phyloP scores from a whole-genome alignment of 2,329 filamentous ascomycete genomes.

The Phaeophleospora eucalypticola region DNA sequence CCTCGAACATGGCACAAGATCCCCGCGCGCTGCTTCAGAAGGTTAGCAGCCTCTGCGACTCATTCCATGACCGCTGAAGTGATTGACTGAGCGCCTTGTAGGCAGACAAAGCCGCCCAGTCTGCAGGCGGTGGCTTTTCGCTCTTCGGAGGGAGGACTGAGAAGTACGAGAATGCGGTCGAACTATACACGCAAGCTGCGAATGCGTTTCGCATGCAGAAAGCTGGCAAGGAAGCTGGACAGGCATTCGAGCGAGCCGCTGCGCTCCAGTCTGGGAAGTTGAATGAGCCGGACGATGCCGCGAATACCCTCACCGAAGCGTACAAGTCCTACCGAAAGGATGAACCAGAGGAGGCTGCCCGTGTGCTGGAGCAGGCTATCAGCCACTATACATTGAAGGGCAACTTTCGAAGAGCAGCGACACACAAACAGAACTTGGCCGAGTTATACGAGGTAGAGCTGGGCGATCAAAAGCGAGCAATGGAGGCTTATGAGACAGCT shows the following conservation, averaged over 20 bases:
- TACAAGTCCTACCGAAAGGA: conserved; percentile 93
- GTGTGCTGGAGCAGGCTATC: conserved; percentile 75
- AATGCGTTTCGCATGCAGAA: conserved; percentile 90
- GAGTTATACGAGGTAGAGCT: conserved; percentile 82
- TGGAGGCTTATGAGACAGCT: conserved; percentile 79
- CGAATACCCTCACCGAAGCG: conserved; percentile 81
- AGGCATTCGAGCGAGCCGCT: conserved; percentile 82
- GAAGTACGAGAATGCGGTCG: conserved; percentile 85
- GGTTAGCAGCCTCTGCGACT: conserved; percentile 43
- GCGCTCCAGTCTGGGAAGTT: conserved; percentile 73
- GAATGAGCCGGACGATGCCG: conserved; percentile 88
- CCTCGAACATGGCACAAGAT: conserved; percentile 63
- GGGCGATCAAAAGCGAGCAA: conserved; percentile 70
- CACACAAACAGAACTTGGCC: conserved; percentile 82
- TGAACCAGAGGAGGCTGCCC: conserved; percentile 74
- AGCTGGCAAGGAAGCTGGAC: conserved; percentile 78
- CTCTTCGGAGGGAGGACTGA: conserved; percentile 84
- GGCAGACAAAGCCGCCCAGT: conserved; percentile 79
- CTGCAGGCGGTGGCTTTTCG: conserved; percentile 76
- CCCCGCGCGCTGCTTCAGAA: conserved; percentile 75
- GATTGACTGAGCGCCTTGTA: conserved; percentile 35
- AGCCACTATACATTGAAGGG: conserved; percentile 82
- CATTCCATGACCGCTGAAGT: conserved; percentile 15
- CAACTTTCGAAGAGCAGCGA: conserved; percentile 85
- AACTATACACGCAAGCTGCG: conserved; percentile 80